phyloP scores from a whole-genome alignment of 306 rosid species.

The Canavalia gladiata region DNA sequence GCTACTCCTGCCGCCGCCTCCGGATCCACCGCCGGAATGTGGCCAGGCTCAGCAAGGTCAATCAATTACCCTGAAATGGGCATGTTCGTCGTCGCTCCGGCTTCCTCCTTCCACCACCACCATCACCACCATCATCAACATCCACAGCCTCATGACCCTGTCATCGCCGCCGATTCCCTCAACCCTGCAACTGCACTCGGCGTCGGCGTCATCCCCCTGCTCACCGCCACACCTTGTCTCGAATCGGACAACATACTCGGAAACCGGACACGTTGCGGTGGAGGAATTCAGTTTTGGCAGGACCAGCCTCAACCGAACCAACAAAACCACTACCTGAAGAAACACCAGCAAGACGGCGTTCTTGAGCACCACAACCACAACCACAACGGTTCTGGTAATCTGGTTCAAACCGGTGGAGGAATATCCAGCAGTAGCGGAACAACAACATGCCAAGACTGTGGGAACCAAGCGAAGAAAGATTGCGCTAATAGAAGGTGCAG shows the following conservation, averaged over 20 bases:
- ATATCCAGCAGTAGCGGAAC: conserved; percentile 54
- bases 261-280: conserved; percentile 52
- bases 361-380: conserved; percentile 43
- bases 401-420: conserved; percentile 47
- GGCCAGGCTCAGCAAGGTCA: conserved; percentile 53
- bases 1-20: conserved; percentile 67
- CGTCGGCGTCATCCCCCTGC: conserved; percentile 84
- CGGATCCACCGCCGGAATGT: conserved; percentile 63
- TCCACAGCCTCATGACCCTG: not conserved
- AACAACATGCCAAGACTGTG: conserved; percentile 89
- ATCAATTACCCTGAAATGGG: conserved; percentile 80
- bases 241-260: conserved; percentile 47
- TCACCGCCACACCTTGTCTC: conserved; percentile 64
- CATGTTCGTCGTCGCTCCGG: conserved; percentile 76
- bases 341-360: conserved; percentile 35
- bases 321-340: conserved; percentile 65
- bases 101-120: conserved; percentile 61
- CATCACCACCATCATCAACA: conserved; percentile 44
- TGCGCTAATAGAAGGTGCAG: conserved; percentile 83
- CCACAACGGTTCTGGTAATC: conserved; percentile 43
- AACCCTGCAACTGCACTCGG: conserved; percentile 89
- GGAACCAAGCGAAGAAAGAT: conserved; percentile 97
- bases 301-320: conserved; percentile 48
- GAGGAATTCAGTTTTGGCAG: conserved; percentile 94
- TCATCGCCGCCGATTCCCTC: conserved; percentile 60